These are phyloP conservation scores for Cutaneotrichosporon sp. DNA, from an alignment of 1,284 basidiomycete species.

Conservation along the genomic window DNA sequence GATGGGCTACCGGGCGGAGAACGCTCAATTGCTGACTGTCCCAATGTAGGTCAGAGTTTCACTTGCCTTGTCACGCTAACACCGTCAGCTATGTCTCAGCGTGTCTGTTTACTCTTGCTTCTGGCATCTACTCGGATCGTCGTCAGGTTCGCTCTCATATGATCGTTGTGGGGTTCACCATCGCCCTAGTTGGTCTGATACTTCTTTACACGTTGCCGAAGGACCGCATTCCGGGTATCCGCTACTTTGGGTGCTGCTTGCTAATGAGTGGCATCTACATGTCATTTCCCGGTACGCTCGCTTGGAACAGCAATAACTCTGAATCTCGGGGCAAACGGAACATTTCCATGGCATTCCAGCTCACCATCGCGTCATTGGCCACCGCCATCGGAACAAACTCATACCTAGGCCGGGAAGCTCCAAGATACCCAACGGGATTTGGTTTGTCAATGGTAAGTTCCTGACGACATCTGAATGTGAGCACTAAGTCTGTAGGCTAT, in stretches of 20 bases:
- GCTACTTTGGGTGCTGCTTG: conserved; percentile 20
- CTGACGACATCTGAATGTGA: too few relatives aligned
- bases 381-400: conserved; percentile 21
- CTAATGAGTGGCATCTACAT: conserved; percentile 16
- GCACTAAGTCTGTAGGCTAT: too few relatives aligned
- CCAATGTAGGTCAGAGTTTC: conserved; percentile 18
- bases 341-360: conserved; percentile 20
- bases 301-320: conserved; percentile 23
- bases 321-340: conserved; percentile 19
- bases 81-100: conserved; percentile 4
- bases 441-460: conserved; percentile 18
- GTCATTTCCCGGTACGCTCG: conserved; percentile 13
- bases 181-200: conserved; percentile 26
- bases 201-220: conserved; percentile 22
- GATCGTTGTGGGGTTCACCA: conserved; percentile 17
- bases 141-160: conserved; percentile 16
- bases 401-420: conserved; percentile 16
- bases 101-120: conserved; percentile 13
- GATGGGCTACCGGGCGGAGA: conserved; percentile 26
- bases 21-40: conserved; percentile 27
- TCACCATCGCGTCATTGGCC: conserved; percentile 17
- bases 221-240: conserved; percentile 15
- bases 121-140: conserved; percentile 17
- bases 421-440: conserved; percentile 14
- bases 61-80: too few relatives aligned